A percentile compares a stretch with the other conserved stretches of the same genome.
phyloP scores from a whole-genome alignment of 2,329 filamentous ascomycete species.

The Byssoonygena ceratinophila region DNA sequence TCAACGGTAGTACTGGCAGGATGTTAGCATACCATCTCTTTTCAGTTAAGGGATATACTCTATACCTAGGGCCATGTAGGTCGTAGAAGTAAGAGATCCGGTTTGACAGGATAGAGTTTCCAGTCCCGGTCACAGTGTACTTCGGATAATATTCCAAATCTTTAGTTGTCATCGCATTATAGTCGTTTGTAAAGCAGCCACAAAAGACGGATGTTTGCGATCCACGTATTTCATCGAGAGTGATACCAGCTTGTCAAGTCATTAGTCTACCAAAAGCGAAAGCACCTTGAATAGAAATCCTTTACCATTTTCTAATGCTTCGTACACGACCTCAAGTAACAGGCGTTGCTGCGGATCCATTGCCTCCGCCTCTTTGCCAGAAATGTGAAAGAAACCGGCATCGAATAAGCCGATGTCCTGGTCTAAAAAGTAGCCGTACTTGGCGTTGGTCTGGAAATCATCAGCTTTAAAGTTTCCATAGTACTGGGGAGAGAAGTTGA shows the following conservation, averaged over 20 bases:
- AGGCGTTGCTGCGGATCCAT: conserved; percentile 28
- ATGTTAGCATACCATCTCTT: conserved; percentile 17
- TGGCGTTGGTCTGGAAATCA: conserved; percentile 9
- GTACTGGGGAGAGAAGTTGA: not conserved
- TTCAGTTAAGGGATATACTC: too few relatives aligned
- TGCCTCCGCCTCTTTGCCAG: conserved; percentile 17
- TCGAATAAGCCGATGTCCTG: conserved; percentile 26
- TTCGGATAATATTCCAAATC: conserved; percentile 16
- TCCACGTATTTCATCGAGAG: conserved; percentile 22
- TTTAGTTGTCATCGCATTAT: conserved; percentile 16
- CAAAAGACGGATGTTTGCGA: conserved; percentile 28
- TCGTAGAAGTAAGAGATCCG: conserved; percentile 24
- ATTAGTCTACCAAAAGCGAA: too few relatives aligned
- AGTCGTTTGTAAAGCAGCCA: conserved; percentile 26
- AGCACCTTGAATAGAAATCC: too few relatives aligned
- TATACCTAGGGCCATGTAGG: conserved; percentile 21
- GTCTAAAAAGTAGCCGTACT: conserved; percentile 16
- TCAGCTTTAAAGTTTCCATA: not conserved
- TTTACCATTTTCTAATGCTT: conserved; percentile 21
- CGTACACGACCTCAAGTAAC: conserved; percentile 24
- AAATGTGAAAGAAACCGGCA: conserved; percentile 25
- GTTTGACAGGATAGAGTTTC: conserved; percentile 25
- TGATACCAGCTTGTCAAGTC: not conserved
- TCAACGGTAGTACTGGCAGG: conserved; percentile 26
- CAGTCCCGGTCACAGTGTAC: conserved; percentile 21